These are phyloP conservation scores for Dentipellis sp. DNA, from an alignment of 768 basidiomycete species.

Conservation along the genomic window DNA sequence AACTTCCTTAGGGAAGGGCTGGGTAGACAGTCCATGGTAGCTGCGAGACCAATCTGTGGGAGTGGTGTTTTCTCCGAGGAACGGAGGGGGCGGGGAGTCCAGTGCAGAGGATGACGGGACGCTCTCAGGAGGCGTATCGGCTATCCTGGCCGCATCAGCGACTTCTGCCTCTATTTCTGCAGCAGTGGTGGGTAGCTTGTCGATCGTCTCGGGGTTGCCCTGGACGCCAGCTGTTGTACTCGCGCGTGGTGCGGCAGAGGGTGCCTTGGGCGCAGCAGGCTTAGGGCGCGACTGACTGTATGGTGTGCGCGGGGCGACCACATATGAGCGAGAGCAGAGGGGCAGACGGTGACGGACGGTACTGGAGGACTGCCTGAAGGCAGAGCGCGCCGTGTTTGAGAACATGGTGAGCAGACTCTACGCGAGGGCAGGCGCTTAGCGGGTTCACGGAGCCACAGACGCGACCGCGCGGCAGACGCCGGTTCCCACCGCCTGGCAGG, in stretches of 20 bases:
- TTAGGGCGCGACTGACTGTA: constrained; percentile 4
- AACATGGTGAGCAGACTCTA: too few species aligned
- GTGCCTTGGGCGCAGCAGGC: constrained; percentile 7
- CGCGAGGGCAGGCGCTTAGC: too few species aligned
- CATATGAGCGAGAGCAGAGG: constrained; percentile 4
- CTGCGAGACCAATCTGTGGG: constrained; percentile 84
- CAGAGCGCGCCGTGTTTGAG: too few species aligned
- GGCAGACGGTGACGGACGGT: background rate
- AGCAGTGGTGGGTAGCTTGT: constrained; percentile 17
- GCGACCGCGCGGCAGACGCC: too few species aligned
- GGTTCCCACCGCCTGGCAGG: too few species aligned
- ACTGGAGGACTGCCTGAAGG: background rate
- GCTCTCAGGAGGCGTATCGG: constrained; percentile 12
- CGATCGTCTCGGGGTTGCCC: constrained; percentile 15
- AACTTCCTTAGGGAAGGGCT: constrained; percentile 71
- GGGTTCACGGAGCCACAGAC: too few species aligned
- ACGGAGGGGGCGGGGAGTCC: constrained; percentile 10
- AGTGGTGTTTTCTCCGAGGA: constrained; percentile 6
- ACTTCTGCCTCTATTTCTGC: constrained; percentile 17
- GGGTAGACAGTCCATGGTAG: constrained; percentile 69
- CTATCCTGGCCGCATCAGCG: constrained; percentile 6
- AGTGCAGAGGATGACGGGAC: constrained; percentile 15
- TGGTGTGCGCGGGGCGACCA: constrained; percentile 1
- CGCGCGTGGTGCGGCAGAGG: constrained; percentile 16
- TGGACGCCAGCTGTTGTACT: constrained; percentile 21